A percentile compares a stretch with the other conserved stretches of the same genome.
phyloP scores from a whole-genome alignment of 768 basidiomycete genomes.

The Lactarius sp. region DNA sequence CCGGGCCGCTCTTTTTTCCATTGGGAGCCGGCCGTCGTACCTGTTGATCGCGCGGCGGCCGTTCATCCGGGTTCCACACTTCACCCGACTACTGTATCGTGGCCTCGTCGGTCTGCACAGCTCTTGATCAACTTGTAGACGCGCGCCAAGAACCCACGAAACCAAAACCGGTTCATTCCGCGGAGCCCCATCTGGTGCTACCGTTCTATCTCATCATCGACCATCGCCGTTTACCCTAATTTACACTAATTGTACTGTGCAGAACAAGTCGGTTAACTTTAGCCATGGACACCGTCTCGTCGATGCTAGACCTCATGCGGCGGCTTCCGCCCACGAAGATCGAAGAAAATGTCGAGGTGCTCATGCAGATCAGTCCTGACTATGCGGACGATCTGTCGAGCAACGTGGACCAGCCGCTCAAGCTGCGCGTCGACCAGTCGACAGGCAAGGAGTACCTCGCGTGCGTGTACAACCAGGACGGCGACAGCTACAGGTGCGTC shows the following conservation, averaged over 20 bases:
- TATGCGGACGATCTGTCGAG: constrained; percentile 92
- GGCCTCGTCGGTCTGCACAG: too few species aligned
- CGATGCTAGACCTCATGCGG: constrained; percentile 93
- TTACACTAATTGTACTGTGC: too few species aligned
- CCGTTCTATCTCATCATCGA: too few species aligned
- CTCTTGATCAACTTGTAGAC: too few species aligned
- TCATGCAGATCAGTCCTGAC: constrained; percentile 83
- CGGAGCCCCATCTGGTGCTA: too few species aligned
- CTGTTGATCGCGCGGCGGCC: not conserved
- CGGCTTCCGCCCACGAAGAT: constrained; percentile 90
- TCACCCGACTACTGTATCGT: too few species aligned
- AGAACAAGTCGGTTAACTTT: too few species aligned
- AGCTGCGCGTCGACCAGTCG: constrained; percentile 70
- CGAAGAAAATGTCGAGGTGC: constrained; percentile 78
- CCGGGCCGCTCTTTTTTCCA: too few species aligned
- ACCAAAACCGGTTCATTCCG: too few species aligned
- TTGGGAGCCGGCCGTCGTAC: too few species aligned
- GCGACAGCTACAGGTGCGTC: constrained; percentile 77
- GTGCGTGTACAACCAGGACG: constrained; percentile 91
- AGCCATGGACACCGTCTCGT: constrained; percentile 71
- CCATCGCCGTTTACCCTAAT: too few species aligned
- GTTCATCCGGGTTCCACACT: constrained; percentile 33
- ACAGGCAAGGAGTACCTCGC: constrained; percentile 88
- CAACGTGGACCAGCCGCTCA: constrained; percentile 91
- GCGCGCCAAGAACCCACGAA: too few species aligned